Evolutionary conservation across 257 asterid species (phyloP).

Genomic region (Solanum rostratum): DNA sequence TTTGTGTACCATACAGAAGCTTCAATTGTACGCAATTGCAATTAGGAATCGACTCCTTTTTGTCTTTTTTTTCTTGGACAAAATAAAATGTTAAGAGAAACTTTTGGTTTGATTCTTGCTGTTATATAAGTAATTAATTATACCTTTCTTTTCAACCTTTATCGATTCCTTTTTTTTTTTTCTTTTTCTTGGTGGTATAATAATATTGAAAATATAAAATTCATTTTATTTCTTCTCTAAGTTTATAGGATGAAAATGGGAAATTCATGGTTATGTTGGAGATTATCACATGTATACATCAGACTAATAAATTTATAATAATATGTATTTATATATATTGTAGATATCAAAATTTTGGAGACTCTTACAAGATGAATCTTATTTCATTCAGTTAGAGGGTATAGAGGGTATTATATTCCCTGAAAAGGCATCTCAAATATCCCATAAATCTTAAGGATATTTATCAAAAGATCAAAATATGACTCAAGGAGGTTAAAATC

Average conservation of each 20-base stretch:
- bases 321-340: too few relatives aligned
- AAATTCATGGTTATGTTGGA: neutral
- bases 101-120: neutral
- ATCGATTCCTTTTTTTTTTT: fast-evolving
- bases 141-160: neutral
- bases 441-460: too few relatives aligned
- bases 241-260: neutral
- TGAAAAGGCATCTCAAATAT: too few relatives aligned
- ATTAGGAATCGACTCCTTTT: neutral
- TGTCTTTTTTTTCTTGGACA: neutral
- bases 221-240: neutral
- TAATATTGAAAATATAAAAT: neutral
- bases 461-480: too few relatives aligned
- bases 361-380: too few relatives aligned
- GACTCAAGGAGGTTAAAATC: too few relatives aligned
- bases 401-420: too few relatives aligned
- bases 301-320: neutral
- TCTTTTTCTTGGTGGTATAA: neutral
- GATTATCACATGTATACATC: neutral
- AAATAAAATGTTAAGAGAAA: neutral
- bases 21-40: neutral
- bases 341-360: too few relatives aligned
- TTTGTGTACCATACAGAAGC: neutral
- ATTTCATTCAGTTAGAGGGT: too few relatives aligned
- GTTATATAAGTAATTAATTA: neutral